A percentile compares a stretch with the other conserved stretches of the same genome.
Conservation (phyloP, 164 flowering plant species). For the Sedum album region DNA sequence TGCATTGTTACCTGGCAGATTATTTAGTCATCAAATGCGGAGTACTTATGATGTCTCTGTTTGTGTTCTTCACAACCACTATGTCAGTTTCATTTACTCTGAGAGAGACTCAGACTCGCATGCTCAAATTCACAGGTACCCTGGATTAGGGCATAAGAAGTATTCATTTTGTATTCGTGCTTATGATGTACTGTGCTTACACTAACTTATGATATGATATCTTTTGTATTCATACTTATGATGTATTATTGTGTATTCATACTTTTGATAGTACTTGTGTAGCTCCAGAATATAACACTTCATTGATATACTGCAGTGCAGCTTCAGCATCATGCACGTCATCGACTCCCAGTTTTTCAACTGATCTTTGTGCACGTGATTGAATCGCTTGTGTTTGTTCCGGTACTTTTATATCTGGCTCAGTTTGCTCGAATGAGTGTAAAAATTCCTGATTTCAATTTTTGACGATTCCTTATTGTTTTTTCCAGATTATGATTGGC, state of each 20-base stretch:
- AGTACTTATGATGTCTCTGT: conserved; percentile 96
- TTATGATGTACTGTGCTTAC: not conserved
- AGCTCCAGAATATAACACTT: conserved; percentile 1
- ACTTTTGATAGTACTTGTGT: too few species aligned
- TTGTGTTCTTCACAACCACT: conserved; percentile 97
- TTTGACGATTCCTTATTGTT: conserved; percentile 5
- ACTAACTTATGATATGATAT: not conserved
- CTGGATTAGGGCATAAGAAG: conserved; percentile 7
- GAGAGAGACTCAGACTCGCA: conserved; percentile 96
- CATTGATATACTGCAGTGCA: conserved; percentile 57
- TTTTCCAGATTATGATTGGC: conserved; percentile 96
- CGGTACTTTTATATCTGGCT: conserved; percentile 39
- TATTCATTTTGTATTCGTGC: not conserved
- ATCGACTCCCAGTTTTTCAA: conserved; percentile 94
- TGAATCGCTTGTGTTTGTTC: conserved; percentile 98
- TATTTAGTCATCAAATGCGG: conserved; percentile 94
- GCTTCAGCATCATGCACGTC: conserved; percentile 98
- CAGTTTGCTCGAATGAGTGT: not conserved
- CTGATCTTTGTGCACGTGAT: conserved; percentile 95
- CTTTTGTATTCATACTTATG: not conserved
- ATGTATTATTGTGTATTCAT: too few species aligned
- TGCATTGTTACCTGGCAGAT: conserved; percentile 38
- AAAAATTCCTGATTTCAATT: not conserved
- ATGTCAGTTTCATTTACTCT: conserved; percentile 98
- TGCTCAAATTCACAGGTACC: conserved; percentile 95